phyloP scores from a whole-genome alignment of 2,329 filamentous ascomycete species.

The Phialophora macrospora region DNA sequence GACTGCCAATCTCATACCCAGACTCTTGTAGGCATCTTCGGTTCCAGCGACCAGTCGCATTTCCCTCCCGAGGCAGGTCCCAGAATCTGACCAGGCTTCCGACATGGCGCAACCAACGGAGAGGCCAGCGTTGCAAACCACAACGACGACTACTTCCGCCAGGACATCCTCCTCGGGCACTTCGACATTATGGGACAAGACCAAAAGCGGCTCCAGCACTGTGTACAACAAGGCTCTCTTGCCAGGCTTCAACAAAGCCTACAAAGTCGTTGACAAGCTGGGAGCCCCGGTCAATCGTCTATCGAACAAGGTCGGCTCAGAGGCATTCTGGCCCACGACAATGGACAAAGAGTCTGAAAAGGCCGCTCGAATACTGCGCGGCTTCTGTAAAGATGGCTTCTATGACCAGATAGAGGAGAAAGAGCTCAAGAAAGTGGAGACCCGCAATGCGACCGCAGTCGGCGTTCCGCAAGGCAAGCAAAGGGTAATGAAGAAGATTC shows the following conservation, averaged over 20 bases:
- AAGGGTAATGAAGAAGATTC: conserved; percentile 78
- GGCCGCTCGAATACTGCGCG: conserved; percentile 83
- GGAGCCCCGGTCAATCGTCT: conserved; percentile 78
- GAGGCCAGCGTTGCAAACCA: conserved; percentile 7
- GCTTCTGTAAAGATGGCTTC: conserved; percentile 83
- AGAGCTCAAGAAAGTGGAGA: conserved; percentile 51
- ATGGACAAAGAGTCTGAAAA: conserved; percentile 91
- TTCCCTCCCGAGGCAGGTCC: conserved; percentile 3
- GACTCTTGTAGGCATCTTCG: background rate
- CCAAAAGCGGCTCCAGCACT: conserved; percentile 51
- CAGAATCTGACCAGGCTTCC: background rate
- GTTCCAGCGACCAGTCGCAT: background rate
- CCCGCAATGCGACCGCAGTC: conserved; percentile 40
- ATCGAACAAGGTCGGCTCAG: conserved; percentile 78
- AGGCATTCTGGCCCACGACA: conserved; percentile 83
- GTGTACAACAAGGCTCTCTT: conserved; percentile 58
- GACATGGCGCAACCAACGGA: conserved; percentile 26
- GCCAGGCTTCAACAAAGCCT: conserved; percentile 75
- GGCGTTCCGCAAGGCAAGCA: conserved; percentile 62
- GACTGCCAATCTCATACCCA: background rate
- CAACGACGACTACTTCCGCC: conserved; percentile 16
- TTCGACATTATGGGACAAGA: conserved; percentile 60
- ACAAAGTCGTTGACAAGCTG: conserved; percentile 68
- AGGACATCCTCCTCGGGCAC: conserved; percentile 8
- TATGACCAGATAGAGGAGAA: conserved; percentile 65